Conservation (phyloP, 2,329 filamentous ascomycete genomes). For the Fusarium incarnatum region DNA sequence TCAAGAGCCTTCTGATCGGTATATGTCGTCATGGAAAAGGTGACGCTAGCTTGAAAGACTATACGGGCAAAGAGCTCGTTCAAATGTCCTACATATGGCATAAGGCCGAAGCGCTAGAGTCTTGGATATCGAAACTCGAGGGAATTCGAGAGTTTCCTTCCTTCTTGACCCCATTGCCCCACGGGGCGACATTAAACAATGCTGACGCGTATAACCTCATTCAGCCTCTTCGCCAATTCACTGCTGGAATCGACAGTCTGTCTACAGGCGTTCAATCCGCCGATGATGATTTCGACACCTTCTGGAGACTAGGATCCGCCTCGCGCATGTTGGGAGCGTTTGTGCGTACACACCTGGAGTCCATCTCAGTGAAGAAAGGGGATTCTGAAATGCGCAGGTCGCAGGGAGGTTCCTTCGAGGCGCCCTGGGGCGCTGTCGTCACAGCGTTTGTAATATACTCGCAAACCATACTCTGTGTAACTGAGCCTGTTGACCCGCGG, state of each 20-base stretch:
- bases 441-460: not conserved
- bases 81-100: slow-evolving; percentile 20
- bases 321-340: slow-evolving; percentile 1
- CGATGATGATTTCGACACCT: not conserved
- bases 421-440: not conserved
- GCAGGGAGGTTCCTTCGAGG: too few species aligned
- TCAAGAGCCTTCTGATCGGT: slow-evolving; percentile 16
- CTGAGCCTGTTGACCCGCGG: not conserved
- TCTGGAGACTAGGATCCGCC: not conserved
- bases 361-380: not conserved
- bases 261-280: rapidly evolving
- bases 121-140: not conserved
- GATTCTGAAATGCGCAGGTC: too few species aligned
- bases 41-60: not conserved
- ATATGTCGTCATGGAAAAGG: not conserved
- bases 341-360: slow-evolving; percentile 2
- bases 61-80: not conserved
- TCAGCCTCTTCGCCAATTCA: not conserved
- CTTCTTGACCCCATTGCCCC: slow-evolving; percentile 6
- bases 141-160: slow-evolving; percentile 11
- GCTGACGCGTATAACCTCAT: not conserved
- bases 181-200: not conserved
- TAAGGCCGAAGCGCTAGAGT: not conserved
- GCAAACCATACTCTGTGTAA: not conserved
- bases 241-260: not conserved